Conservation (phyloP, 2,329 filamentous ascomycete species). For the Niveomyces coronatus region DNA sequence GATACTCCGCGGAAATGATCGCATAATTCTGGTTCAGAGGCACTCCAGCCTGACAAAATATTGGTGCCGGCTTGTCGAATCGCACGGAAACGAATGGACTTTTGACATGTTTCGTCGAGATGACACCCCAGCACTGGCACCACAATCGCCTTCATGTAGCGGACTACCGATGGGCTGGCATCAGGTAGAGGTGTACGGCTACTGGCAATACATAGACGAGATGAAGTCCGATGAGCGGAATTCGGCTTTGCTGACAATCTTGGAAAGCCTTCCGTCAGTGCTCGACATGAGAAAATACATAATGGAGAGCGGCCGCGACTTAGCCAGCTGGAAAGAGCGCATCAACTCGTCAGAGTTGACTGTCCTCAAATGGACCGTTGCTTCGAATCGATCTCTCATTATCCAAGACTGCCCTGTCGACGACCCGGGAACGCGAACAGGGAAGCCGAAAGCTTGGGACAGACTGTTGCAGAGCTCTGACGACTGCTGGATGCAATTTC, state of each 20-base stretch:
- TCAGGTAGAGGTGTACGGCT: conserved; percentile 14
- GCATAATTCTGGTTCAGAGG: too few species aligned
- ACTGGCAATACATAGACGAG: conserved; percentile 16
- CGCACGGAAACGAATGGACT: too few species aligned
- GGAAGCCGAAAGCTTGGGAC: too few species aligned
- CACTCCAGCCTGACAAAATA: too few species aligned
- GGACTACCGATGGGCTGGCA: background rate
- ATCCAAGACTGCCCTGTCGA: conserved; percentile 56
- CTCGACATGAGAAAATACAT: conserved; percentile 44
- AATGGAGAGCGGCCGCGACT: conserved; percentile 24
- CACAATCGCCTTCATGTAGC: background rate
- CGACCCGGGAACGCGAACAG: too few species aligned
- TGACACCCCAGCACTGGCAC: too few species aligned
- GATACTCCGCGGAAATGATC: background rate
- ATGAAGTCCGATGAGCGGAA: conserved; percentile 11
- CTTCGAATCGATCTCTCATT: conserved; percentile 81
- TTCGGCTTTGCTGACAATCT: conserved; percentile 30
- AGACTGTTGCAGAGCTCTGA: conserved; percentile 35
- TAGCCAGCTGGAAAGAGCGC: conserved; percentile 37
- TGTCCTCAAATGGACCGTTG: conserved; percentile 76
- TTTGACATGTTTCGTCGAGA: too few species aligned
- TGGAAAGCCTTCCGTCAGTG: conserved; percentile 53
- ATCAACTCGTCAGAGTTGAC: conserved; percentile 57
- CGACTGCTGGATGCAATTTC: conserved; percentile 62
- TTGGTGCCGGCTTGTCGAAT: too few species aligned